phyloP scores from a whole-genome alignment of 805 yeast genomes.

The Cyberlindnera nakhonratchasimensis region DNA sequence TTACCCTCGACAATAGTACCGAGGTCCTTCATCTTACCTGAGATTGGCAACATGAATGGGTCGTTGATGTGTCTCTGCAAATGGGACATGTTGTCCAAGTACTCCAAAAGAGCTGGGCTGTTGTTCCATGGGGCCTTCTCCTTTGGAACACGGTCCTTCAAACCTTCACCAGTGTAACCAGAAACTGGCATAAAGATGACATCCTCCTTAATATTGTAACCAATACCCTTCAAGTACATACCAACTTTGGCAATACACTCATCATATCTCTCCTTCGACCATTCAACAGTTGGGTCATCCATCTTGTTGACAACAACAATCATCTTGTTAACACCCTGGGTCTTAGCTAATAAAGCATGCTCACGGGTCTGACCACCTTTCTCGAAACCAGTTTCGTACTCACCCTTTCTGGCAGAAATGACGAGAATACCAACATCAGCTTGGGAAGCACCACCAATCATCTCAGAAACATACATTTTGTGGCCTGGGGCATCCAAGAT shows the following conservation, averaged over 20 bases:
- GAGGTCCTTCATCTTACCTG: conserved; percentile 92
- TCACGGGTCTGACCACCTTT: conserved; percentile 99
- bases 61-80: conserved; percentile 85
- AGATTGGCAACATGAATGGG: conserved; percentile 95
- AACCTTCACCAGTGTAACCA: conserved; percentile 95
- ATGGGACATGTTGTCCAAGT: conserved; percentile 75
- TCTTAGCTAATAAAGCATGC: conserved; percentile 95
- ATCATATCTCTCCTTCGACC: conserved; percentile 95
- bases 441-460: conserved; percentile 99
- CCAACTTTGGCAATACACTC: conserved; percentile 88
- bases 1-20: conserved; percentile 99
- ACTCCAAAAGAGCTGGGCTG: conserved; percentile 91
- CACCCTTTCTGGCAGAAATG: conserved; percentile 98
- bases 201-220: conserved; percentile 81
- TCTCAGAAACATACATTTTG: conserved; percentile 96
- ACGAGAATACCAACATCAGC: conserved; percentile 98
- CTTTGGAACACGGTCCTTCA: conserved; percentile 76
- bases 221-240: conserved; percentile 78
- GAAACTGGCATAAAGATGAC: conserved; percentile 95
- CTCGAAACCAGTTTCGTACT: conserved; percentile 98
- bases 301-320: conserved; percentile 95
- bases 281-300: conserved; percentile 96
- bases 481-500: conserved; percentile 99
- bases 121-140: conserved; percentile 86
- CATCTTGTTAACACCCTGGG: conserved; percentile 95